Conservation (phyloP, 768 basidiomycete species). For the Tylopilus felleus region DNA sequence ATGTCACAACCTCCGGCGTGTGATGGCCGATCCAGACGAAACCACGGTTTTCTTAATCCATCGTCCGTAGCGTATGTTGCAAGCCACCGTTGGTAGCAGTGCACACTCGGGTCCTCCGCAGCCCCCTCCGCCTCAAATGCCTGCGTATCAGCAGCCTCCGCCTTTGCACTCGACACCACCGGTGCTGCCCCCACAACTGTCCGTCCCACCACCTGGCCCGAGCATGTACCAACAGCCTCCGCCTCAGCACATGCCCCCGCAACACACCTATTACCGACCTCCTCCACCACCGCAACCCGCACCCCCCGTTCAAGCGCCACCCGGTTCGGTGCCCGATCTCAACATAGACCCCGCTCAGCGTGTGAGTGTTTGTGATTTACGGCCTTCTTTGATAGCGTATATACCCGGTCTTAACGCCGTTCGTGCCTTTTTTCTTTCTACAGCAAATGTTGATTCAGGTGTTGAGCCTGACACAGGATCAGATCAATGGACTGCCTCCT, state of each 20-base stretch:
- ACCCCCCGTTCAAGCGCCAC: slow-evolving; percentile 28
- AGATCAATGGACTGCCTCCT: slow-evolving; percentile 78
- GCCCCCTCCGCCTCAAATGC: slow-evolving; percentile 32
- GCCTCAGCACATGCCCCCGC: slow-evolving; percentile 30
- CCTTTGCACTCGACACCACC: slow-evolving; percentile 34
- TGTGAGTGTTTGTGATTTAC: slow-evolving; percentile 26
- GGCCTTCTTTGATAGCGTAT: not conserved
- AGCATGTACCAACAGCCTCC: slow-evolving; percentile 33
- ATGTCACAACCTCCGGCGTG: slow-evolving; percentile 18
- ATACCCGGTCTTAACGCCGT: not conserved
- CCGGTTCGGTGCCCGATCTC: slow-evolving; percentile 34
- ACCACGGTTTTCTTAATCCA: slow-evolving; percentile 4
- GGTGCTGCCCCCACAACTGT: slow-evolving; percentile 32
- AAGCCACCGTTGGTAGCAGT: slow-evolving; percentile 36
- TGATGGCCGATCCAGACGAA: not conserved
- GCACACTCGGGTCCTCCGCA: slow-evolving; percentile 28
- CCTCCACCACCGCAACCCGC: slow-evolving; percentile 31
- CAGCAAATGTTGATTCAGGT: slow-evolving; percentile 88
- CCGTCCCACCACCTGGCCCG: slow-evolving; percentile 29
- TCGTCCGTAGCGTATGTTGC: slow-evolving; percentile 47
- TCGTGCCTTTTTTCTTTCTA: not conserved
- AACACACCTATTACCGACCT: slow-evolving; percentile 32
- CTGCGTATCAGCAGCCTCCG: slow-evolving; percentile 28
- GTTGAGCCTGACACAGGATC: slow-evolving; percentile 72
- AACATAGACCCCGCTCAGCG: slow-evolving; percentile 51